Conservation (phyloP, 164 flowering plant species). For the Vitis riparia region DNA sequence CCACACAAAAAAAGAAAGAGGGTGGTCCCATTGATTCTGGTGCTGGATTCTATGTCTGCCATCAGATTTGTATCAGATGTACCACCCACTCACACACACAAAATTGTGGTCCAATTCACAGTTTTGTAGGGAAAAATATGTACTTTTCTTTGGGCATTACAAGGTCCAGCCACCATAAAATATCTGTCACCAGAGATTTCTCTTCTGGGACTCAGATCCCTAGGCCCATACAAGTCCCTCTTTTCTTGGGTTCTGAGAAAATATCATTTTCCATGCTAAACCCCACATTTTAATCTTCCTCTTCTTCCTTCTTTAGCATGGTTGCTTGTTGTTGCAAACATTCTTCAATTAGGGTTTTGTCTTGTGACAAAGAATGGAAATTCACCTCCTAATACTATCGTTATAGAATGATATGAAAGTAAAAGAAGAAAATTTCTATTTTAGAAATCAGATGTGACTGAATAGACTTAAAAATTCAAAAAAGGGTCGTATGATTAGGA, state of each 20-base stretch:
- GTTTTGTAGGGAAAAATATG: not conserved
- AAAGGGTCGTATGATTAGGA: too few relatives aligned
- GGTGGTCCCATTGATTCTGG: not conserved
- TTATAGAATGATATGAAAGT: too few relatives aligned
- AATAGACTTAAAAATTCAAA: too few relatives aligned
- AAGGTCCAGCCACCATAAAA: not conserved
- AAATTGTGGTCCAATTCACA: slow-evolving; percentile 9
- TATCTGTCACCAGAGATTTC: slow-evolving; percentile 7
- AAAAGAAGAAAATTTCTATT: too few relatives aligned
- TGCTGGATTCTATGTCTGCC: not conserved
- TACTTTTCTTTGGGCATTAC: slow-evolving; percentile 17
- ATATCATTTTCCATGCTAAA: too few relatives aligned
- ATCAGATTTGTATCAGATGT: slow-evolving; percentile 9
- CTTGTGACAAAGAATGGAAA: too few relatives aligned
- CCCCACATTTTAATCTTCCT: too few relatives aligned
- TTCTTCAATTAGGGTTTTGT: too few relatives aligned
- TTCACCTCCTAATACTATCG: too few relatives aligned
- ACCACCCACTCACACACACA: not conserved
- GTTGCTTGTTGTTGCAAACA: too few relatives aligned
- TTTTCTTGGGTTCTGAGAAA: not conserved
- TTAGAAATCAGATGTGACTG: too few relatives aligned
- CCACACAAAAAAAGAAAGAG: not conserved
- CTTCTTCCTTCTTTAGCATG: too few relatives aligned
- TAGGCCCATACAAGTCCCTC: not conserved
- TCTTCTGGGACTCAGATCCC: slow-evolving; percentile 12